Evolutionary conservation across 768 basidiomycete genomes (phyloP).

Genomic region (Xanthoconium stramineum): DNA sequence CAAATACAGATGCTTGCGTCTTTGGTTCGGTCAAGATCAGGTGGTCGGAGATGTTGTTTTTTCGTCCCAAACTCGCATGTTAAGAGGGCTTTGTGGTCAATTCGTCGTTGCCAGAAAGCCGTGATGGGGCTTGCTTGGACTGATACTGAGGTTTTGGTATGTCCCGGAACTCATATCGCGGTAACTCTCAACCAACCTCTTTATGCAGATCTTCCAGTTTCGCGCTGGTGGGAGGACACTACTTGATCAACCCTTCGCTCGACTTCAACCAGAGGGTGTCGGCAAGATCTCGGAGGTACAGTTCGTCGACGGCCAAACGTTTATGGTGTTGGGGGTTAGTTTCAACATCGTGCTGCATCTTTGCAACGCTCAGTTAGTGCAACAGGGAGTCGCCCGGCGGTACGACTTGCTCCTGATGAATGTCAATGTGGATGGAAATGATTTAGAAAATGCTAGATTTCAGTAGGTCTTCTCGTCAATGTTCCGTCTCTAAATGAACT

Average conservation of each 20-base stretch:
- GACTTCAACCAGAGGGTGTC: conserved; percentile 18
- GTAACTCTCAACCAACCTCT: not conserved
- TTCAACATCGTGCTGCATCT: not conserved
- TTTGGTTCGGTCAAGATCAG: conserved; percentile 25
- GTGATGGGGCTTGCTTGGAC: conserved; percentile 49
- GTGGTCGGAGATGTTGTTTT: conserved; percentile 15
- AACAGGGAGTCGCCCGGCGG: conserved; percentile 18
- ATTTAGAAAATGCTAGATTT: conserved; percentile 10
- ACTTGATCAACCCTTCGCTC: conserved; percentile 2
- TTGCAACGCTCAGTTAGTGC: conserved; percentile 3
- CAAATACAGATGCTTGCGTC: conserved; percentile 18
- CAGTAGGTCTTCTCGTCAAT: conserved; percentile 15
- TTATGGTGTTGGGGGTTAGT: conserved; percentile 29
- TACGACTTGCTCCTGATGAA: conserved; percentile 16
- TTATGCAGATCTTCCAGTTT: conserved; percentile 21
- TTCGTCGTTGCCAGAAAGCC: conserved; percentile 24
- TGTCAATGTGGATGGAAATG: conserved; percentile 5
- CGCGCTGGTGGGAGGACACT: not conserved
- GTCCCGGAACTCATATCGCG: not conserved
- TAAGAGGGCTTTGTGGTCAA: conserved; percentile 18
- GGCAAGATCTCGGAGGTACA: conserved; percentile 21
- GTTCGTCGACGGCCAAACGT: conserved; percentile 20
- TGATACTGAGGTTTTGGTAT: conserved; percentile 31
- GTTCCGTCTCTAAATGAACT: not conserved
- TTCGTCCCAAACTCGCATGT: conserved; percentile 8